Evolutionary conservation across 2,329 filamentous ascomycete species (phyloP).

Genomic region (Cladosporium sp.): DNA sequence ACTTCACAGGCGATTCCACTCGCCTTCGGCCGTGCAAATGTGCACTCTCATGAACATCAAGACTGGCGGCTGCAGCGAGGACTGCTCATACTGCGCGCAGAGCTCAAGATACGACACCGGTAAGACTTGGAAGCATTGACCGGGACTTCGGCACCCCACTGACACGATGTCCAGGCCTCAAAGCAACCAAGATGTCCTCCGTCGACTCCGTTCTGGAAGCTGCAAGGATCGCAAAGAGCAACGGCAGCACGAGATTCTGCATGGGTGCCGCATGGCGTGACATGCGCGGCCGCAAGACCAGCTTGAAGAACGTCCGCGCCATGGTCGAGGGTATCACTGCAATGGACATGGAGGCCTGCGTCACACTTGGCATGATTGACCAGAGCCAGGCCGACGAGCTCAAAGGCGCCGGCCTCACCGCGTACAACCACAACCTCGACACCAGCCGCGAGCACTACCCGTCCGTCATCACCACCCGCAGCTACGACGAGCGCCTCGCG

Average conservation of each 20-base stretch:
- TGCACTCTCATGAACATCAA: constrained; percentile 98
- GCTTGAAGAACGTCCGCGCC: constrained; percentile 72
- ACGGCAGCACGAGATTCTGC: constrained; percentile 86
- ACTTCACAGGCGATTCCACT: constrained; percentile 79
- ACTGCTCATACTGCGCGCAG: constrained; percentile 90
- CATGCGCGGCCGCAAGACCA: constrained; percentile 84
- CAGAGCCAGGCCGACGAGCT: constrained; percentile 60
- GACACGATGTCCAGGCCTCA: constrained; percentile 44
- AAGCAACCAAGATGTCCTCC: constrained; percentile 70
- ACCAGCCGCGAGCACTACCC: constrained; percentile 87
- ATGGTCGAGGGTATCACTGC: constrained; percentile 78
- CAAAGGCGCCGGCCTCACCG: constrained; percentile 76
- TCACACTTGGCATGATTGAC: constrained; percentile 93
- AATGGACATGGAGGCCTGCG: constrained; percentile 84
- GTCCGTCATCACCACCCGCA: constrained; percentile 74
- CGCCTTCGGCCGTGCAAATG: constrained; percentile 77
- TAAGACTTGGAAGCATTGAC: background rate
- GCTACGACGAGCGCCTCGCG: constrained; percentile 78
- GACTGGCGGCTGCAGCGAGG: constrained; percentile 84
- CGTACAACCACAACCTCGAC: constrained; percentile 93
- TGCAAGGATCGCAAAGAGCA: constrained; percentile 69
- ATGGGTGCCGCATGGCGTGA: constrained; percentile 94
- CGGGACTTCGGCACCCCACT: background rate
- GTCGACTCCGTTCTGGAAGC: constrained; percentile 77
- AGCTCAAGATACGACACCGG: constrained; percentile 71